These are phyloP conservation scores for Chlamydomonas asymmetrica DNA, from an alignment of 139 green algal species.

Conservation along the genomic window DNA sequence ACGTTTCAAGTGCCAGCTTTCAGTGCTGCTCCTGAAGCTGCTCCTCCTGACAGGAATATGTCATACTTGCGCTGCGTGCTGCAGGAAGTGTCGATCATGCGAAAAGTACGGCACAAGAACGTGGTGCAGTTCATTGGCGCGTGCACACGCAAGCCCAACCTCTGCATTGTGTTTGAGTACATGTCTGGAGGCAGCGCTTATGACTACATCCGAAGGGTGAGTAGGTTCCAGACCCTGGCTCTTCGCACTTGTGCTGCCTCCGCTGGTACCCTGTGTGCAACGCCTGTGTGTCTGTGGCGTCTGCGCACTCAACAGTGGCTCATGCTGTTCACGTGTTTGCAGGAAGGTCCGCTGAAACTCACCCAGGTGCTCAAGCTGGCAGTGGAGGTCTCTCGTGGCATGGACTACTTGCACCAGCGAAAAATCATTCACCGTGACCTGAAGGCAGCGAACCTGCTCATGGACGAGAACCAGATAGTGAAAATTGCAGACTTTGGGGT, in stretches of 20 bases:
- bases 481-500: conserved; percentile 99
- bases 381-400: conserved; percentile 89
- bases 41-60: no score
- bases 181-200: conserved; percentile 95
- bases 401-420: conserved; percentile 99
- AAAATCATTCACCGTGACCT: conserved; percentile 93
- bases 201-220: conserved; percentile 84
- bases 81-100: conserved; percentile 69
- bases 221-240: no score
- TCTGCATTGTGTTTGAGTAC: conserved; percentile 99
- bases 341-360: conserved; percentile 65
- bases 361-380: conserved; percentile 77
- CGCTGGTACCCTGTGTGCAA: no score
- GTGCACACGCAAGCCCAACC: conserved; percentile 93
- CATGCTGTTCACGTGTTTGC: conserved; percentile 4
- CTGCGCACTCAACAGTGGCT: no score
- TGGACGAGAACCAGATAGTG: conserved; percentile 90
- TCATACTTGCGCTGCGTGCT: no score
- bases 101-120: conserved; percentile 94
- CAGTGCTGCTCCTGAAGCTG: no score
- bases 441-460: conserved; percentile 90
- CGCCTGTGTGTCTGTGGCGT: no score
- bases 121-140: conserved; percentile 99
- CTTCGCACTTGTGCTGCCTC: no score
- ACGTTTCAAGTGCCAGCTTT: no score